Evolutionary conservation across 805 yeast genomes (phyloP).

Genomic region (Clavispora vitiphila): DNA sequence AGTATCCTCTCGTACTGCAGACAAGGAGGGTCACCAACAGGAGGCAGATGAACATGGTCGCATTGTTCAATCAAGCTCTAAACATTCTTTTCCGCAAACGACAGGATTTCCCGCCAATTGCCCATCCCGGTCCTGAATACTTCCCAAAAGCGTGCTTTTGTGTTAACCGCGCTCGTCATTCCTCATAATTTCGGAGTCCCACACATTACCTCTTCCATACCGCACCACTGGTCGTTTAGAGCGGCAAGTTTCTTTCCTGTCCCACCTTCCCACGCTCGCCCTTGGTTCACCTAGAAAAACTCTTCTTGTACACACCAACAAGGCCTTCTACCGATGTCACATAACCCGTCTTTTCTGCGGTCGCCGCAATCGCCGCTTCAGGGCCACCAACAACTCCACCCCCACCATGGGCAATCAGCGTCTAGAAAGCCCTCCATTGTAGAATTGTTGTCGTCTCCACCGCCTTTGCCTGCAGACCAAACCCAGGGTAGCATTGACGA

Average conservation of each 20-base stretch:
- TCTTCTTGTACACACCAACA: background rate
- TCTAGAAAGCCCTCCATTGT: constrained; percentile 62
- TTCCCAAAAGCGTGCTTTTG: background rate
- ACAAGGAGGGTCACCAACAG: background rate
- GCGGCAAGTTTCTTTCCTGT: background rate
- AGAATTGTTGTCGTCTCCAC: constrained; percentile 72
- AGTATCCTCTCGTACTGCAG: background rate
- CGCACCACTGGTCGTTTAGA: background rate
- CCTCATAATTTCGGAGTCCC: background rate
- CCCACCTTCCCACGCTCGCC: background rate
- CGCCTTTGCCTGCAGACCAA: constrained; percentile 45
- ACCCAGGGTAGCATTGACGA: constrained; percentile 28
- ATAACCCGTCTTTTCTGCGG: constrained; percentile 16
- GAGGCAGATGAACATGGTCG: background rate
- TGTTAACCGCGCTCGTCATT: background rate
- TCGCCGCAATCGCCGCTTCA: constrained; percentile 16
- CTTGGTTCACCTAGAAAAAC: background rate
- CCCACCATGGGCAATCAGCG: constrained; percentile 10
- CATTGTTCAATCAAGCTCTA: background rate
- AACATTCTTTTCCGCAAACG: background rate
- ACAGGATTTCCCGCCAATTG: background rate
- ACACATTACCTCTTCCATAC: background rate
- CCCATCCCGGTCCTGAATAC: background rate
- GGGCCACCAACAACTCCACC: constrained; percentile 13
- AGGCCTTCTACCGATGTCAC: constrained; percentile 8